phyloP scores from a whole-genome alignment of 257 asterid species.

The Lycium ferocissimum region DNA sequence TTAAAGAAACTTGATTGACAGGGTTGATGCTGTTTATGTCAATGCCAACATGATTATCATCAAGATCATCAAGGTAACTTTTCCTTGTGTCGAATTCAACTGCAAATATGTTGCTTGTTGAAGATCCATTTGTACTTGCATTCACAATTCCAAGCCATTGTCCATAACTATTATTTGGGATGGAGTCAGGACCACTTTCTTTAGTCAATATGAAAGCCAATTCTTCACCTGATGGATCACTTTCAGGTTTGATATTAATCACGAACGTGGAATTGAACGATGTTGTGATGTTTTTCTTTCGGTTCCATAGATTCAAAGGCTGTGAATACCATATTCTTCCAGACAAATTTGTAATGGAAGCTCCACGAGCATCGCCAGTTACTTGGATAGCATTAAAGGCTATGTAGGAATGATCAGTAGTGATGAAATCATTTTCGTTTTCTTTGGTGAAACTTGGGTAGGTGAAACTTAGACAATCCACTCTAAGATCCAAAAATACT shows the following conservation, averaged over 20 bases:
- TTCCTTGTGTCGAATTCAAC: slow-evolving; percentile 36
- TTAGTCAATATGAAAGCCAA: slow-evolving; percentile 37
- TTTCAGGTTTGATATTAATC: slow-evolving; percentile 27
- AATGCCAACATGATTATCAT: slow-evolving; percentile 37
- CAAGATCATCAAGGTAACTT: slow-evolving; percentile 33
- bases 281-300: slow-evolving; percentile 24
- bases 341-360: slow-evolving; percentile 2
- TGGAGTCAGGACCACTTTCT: not conserved
- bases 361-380: not conserved
- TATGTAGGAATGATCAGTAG: not conserved
- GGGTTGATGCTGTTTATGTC: slow-evolving; percentile 33
- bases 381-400: not conserved
- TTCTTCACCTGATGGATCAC: slow-evolving; percentile 33
- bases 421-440: not conserved
- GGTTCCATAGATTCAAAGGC: slow-evolving; percentile 33
- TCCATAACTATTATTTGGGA: slow-evolving; percentile 29
- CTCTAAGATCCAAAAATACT: not conserved
- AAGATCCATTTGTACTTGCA: slow-evolving; percentile 28
- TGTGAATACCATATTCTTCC: slow-evolving; percentile 30
- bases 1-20: slow-evolving; percentile 24
- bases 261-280: slow-evolving; percentile 34
- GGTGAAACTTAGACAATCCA: slow-evolving; percentile 29
- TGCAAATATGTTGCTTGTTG: slow-evolving; percentile 21
- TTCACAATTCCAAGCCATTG: slow-evolving; percentile 37
- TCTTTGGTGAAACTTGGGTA: slow-evolving; percentile 16